Conservation (phyloP, 2,329 filamentous ascomycete genomes). For the Blastomyces gilchristii region DNA sequence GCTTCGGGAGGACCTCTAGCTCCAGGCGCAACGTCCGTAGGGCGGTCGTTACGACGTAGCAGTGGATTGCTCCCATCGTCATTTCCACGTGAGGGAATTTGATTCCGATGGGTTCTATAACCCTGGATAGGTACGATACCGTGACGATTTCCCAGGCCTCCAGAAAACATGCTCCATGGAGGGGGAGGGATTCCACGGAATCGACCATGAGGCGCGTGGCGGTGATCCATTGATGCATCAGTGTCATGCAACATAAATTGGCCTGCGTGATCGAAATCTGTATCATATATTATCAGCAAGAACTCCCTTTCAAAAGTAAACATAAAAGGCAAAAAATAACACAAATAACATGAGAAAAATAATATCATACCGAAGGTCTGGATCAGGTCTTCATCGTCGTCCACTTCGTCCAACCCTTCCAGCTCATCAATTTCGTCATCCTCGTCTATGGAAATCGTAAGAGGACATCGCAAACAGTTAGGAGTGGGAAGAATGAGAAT, state of each 20-base stretch:
- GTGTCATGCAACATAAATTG: constrained; percentile 1
- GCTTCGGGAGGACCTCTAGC: constrained; percentile 31
- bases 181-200: constrained; percentile 48
- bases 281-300: not conserved
- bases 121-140: constrained; percentile 32
- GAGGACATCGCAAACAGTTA: constrained; percentile 6
- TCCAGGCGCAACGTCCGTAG: constrained; percentile 26
- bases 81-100: constrained; percentile 43
- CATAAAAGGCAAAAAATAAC: not conserved
- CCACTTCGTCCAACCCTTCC: constrained; percentile 22
- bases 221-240: not conserved
- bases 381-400: constrained; percentile 34
- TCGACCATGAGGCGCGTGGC: constrained; percentile 36
- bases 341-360: not conserved
- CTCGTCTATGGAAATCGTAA: constrained; percentile 41
- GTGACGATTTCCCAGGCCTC: constrained; percentile 45
- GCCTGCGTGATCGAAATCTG: not conserved
- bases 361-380: constrained; percentile 21
- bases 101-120: constrained; percentile 36
- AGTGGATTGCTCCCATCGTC: constrained; percentile 85
- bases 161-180: constrained; percentile 55
- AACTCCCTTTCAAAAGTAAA: not conserved
- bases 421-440: constrained; percentile 41
- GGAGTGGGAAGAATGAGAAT: constrained; percentile 5
- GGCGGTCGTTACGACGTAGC: constrained; percentile 52